Base-by-base conservation (phyloP, 805 yeast genomes). In the Saccharomycopsis schoenii region DNA sequence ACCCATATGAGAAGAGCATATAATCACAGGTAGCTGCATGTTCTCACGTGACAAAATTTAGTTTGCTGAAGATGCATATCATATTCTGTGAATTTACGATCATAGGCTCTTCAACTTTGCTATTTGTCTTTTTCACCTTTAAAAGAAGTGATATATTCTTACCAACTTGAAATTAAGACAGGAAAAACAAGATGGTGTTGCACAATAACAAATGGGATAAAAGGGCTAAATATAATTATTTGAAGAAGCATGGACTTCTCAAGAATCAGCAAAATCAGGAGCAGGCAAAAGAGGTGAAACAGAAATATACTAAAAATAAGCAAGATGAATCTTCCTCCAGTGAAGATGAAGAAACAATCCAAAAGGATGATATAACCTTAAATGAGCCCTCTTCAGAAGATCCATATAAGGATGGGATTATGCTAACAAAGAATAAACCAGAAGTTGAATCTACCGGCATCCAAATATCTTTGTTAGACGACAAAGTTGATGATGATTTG, bases 121-220 rank as follows among this genome's bases (percentile, higher is more conserved):
- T n/a, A n/a, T n/a, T n/a, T n/a, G n/a, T n/a, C n/a, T n/a, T n/a
- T n/a, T n/a, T n/a, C n/a, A n/a, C n/a, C n/a, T n/a, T n/a, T 6
- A 29, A 29, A 29, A 29, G 6, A 29, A 29, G 6, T 29, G 34
- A 29, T 29, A 29, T 29, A 29, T 29, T 29, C 6, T 3, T 6
- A 29, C 6, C 34, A 29, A 24, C 19, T n/a, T 17, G 9, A 42
- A 42, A 52, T 6, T 11, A 4, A 21, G 10, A 47, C 15, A 17
- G 25, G 2, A 29, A 25, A 1, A 11, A 12, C 4, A 43, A 64
- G 3, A 80, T 80, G 84, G 84, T 80, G 11, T 70, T 80, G 14
- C 83, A 80, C 63, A 80, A 80, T 67, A 77, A 74, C 58, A 80
- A 80, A 68, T 80, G 84, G 83, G 80, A 80, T 61, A 70, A 73